Evolutionary conservation across 192 early-diverging fungal species (phyloP), one percentile per base, ranked within the genome.

Genomic region (Phlyctochytrium arcticum): DNA sequence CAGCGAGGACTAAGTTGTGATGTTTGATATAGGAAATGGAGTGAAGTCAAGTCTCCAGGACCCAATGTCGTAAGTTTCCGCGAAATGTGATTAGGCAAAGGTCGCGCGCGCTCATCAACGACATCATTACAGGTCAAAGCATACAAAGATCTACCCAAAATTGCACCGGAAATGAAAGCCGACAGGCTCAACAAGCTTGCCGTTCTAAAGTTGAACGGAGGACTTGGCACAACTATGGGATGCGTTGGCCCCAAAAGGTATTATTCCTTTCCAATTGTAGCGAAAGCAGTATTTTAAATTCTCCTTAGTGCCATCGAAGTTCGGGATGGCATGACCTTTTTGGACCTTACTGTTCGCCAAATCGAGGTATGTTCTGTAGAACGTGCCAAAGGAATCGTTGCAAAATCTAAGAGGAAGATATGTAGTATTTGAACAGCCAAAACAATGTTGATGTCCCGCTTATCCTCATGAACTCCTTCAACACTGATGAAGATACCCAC

Each of bases 391-490:
- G 12, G 12, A 12, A 1, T 30, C 3, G 24, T 24, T 1, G 3
- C 24, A 53, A 3, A 53, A 12, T 53, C 15, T 29, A 1, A 23
- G 15, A 23, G 17, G 15, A 29, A n/a, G 26, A 31, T 12, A 12
- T 34, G 33, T 63, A 90, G 89, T 92, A 95, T 65, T 77, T 97
- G 48, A 99, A 99, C 83, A 86, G 83, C 55, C 79, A 84, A 27
- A 83, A 94, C 72, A 83, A 89, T 50, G 93, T 95, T 57, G 84
- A 88, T 44, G 95, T 99, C 8, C 96, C 96, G 5, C 88, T 97
- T 64, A 96, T 99, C 57, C 83, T 97, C 48, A 99, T 99, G 96
- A 99, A 99, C 83, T 99, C 96, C n/a, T 97, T 99, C 86, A 99
- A 99, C 78, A 99, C 96, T 4, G 95, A 99, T 73, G 88, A 90